A percentile compares a stretch with the other conserved stretches of the same genome.
Conservation (phyloP, 2,329 filamentous ascomycete species). For the Penicillium decumbens region DNA sequence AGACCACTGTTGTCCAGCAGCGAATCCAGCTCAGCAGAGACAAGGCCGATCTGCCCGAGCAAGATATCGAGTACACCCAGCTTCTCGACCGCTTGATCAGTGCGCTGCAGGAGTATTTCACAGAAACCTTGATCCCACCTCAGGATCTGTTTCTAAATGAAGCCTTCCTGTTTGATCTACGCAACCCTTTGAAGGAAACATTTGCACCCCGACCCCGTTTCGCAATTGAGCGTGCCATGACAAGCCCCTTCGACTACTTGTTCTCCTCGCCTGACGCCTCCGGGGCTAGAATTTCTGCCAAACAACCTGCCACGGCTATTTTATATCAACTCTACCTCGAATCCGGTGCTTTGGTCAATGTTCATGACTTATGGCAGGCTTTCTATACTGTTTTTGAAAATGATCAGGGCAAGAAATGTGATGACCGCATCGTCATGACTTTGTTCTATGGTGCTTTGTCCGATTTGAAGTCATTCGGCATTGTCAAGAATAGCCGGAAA, state of each 20-base stretch:
- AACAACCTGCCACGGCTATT: conserved; percentile 56
- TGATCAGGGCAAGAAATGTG: conserved; percentile 28
- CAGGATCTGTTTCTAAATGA: conserved; percentile 53
- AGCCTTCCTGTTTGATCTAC: conserved; percentile 55
- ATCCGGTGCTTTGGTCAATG: conserved; percentile 58
- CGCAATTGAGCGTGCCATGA: conserved; percentile 57
- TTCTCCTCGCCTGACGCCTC: conserved; percentile 44
- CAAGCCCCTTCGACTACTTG: conserved; percentile 57
- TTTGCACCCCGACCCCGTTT: conserved; percentile 57
- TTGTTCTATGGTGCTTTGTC: conserved; percentile 81
- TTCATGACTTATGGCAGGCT: conserved; percentile 58
- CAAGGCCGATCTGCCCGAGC: conserved; percentile 50
- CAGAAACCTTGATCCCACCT: conserved; percentile 46
- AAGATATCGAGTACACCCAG: conserved; percentile 53
- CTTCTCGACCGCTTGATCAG: conserved; percentile 48
- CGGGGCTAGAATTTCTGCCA: conserved; percentile 42
- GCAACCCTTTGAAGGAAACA: conserved; percentile 53
- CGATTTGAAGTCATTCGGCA: conserved; percentile 77
- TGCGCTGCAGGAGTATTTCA: conserved; percentile 46
- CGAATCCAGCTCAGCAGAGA: conserved; percentile 57
- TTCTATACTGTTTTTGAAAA: conserved; percentile 52
- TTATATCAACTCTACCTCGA: conserved; percentile 61
- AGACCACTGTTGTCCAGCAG: conserved; percentile 57
- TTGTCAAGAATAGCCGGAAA: conserved; percentile 84
- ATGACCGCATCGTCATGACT: conserved; percentile 50